These are phyloP conservation scores for Leishmania major DNA, from an alignment of 208 protist genomes.

Conservation along the genomic window DNA sequence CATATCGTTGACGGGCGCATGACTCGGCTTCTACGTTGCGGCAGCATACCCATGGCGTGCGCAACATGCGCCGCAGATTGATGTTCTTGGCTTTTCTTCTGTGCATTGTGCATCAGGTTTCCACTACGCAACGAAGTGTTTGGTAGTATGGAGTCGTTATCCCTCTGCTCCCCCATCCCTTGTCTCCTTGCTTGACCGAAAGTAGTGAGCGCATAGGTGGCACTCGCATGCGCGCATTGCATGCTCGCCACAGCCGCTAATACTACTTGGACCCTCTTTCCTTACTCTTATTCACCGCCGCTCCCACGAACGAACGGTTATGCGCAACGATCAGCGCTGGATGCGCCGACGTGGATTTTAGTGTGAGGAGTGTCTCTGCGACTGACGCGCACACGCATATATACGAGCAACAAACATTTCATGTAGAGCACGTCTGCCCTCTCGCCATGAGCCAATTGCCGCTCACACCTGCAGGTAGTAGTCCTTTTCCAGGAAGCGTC, in stretches of 20 bases:
- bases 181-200: background rate
- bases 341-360: background rate
- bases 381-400: background rate
- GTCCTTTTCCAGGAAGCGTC: background rate
- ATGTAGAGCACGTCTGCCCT: background rate
- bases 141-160: background rate
- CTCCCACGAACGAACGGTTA: background rate
- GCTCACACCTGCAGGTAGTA: background rate
- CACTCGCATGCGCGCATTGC: background rate
- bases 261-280: background rate
- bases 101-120: background rate
- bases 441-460: conserved; percentile 11
- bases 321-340: background rate
- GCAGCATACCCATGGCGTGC: no score
- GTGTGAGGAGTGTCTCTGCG: no score
- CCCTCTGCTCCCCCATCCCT: background rate
- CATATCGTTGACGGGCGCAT: background rate
- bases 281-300: no score
- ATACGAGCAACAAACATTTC: background rate
- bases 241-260: background rate
- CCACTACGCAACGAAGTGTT: background rate
- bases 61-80: background rate
- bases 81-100: background rate
- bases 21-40: background rate
- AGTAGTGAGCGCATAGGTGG: background rate